phyloP scores from a whole-genome alignment of 2,329 filamentous ascomycete species.

The Pseudogymnoascus sp. region DNA sequence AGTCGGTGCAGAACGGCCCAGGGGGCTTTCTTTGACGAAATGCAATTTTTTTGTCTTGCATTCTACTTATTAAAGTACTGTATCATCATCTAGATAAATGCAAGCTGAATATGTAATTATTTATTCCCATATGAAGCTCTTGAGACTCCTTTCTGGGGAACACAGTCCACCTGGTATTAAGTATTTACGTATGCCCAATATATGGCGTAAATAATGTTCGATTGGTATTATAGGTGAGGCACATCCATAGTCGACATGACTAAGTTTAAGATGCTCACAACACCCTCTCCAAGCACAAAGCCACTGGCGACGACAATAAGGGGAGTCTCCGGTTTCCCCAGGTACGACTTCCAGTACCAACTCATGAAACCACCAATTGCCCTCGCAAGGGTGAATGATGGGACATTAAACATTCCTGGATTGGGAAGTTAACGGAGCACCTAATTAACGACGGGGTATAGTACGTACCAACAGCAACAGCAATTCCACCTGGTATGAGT shows the following conservation, averaged over 20 bases:
- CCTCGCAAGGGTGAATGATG: conserved; percentile 86
- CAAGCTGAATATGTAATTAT: not conserved
- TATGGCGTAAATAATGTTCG: not conserved
- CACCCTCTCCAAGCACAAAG: conserved; percentile 84
- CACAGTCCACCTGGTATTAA: not conserved
- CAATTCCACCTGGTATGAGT: conserved; percentile 84
- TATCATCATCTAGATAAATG: not conserved
- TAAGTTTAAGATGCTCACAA: conserved; percentile 86
- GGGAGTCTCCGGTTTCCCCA: conserved; percentile 56
- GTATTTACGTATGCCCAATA: not conserved
- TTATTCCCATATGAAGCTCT: not conserved
- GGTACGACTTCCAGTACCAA: conserved; percentile 66
- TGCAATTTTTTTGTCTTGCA: not conserved
- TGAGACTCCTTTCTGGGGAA: not conserved
- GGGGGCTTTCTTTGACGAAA: no score
- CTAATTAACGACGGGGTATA: conserved; percentile 13
- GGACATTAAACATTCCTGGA: conserved; percentile 90
- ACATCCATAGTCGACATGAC: conserved; percentile 69
- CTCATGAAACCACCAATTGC: conserved; percentile 70
- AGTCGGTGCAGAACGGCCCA: not conserved
- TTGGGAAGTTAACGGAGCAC: conserved; percentile 8
- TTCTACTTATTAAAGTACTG: not conserved
- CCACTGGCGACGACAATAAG: conserved; percentile 87
- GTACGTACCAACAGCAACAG: conserved; percentile 75
- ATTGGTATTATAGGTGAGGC: conserved; percentile 51